A percentile compares a stretch with the other conserved stretches of the same genome.
These are phyloP conservation scores for Cryptomeria japonica DNA, from an alignment of 75 land plant species.

Conservation along the genomic window DNA sequence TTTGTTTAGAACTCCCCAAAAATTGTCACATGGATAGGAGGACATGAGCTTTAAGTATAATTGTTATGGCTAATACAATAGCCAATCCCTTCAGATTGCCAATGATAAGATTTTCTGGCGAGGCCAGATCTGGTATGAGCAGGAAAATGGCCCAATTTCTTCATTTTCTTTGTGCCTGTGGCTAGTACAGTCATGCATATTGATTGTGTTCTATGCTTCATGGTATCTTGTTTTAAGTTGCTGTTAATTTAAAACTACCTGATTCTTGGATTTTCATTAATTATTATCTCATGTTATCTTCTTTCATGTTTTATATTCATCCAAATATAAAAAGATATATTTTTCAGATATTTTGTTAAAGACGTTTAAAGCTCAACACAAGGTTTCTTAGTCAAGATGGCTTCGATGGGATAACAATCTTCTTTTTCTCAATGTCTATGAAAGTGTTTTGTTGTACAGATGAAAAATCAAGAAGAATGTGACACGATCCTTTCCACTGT, in stretches of 20 bases:
- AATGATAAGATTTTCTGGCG: conserved; percentile 9
- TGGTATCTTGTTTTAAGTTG: not conserved
- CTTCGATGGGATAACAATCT: not conserved
- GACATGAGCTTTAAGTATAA: conserved; percentile 11
- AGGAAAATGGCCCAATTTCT: conserved; percentile 6
- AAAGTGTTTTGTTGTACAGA: conserved; percentile 6
- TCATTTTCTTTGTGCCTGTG: conserved; percentile 3
- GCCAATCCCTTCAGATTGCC: conserved; percentile 12
- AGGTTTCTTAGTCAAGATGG: not conserved
- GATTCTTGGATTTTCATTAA: conserved; percentile 1
- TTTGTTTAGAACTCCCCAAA: conserved; percentile 10
- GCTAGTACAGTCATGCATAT: conserved; percentile 1
- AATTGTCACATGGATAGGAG: conserved; percentile 10
- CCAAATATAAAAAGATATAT: not conserved
- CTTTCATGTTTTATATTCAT: not conserved
- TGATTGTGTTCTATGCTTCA: not conserved
- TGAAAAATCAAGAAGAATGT: not conserved
- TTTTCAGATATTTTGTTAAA: not conserved
- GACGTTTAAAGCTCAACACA: not conserved
- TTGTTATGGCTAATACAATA: conserved; percentile 11
- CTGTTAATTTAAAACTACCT: not conserved
- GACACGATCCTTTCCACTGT: conserved; percentile 1
- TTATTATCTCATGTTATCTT: not conserved
- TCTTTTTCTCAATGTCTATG: conserved; percentile 4
- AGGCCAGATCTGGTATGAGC: conserved; percentile 4